Evolutionary conservation across 1,284 basidiomycete genomes (phyloP).

Genomic region (Grifola frondosa): DNA sequence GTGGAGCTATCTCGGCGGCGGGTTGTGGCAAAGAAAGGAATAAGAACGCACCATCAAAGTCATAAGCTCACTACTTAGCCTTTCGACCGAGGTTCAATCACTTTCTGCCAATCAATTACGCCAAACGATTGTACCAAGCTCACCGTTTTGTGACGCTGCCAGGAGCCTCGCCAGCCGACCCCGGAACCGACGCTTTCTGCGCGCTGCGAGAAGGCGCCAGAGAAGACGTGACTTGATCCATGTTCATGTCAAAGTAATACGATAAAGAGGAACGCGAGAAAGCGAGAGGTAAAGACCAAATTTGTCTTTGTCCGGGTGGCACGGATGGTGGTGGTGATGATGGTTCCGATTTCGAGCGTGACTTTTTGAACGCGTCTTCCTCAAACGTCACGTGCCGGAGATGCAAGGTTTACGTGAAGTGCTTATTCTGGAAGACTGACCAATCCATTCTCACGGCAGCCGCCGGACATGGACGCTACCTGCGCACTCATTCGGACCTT

Average conservation of each 20-base stretch:
- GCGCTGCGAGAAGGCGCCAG: constrained; percentile 57
- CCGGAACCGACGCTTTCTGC: constrained; percentile 53
- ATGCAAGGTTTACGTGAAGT: constrained; percentile 19
- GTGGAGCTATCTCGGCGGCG: not conserved
- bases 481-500: no score
- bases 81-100: constrained; percentile 24
- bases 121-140: constrained; percentile 5
- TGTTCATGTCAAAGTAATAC: constrained; percentile 24
- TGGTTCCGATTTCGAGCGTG: constrained; percentile 11
- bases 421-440: constrained; percentile 8
- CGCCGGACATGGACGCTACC: constrained; percentile 1
- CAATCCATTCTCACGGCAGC: constrained; percentile 6
- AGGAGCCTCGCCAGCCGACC: constrained; percentile 51
- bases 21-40: not conserved
- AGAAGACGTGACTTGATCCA: constrained; percentile 74
- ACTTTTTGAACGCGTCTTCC: constrained; percentile 26
- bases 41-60: constrained; percentile 67
- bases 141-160: constrained; percentile 83
- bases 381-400: constrained; percentile 19
- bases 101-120: constrained; percentile 9
- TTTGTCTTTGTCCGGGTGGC: no score
- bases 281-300: constrained; percentile 3
- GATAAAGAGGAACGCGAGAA: constrained; percentile 3
- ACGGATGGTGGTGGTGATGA: constrained; percentile 16
- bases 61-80: constrained; percentile 81